These are phyloP conservation scores for Tulasnella sp. DNA, from an alignment of 768 basidiomycete species.

Conservation along the genomic window DNA sequence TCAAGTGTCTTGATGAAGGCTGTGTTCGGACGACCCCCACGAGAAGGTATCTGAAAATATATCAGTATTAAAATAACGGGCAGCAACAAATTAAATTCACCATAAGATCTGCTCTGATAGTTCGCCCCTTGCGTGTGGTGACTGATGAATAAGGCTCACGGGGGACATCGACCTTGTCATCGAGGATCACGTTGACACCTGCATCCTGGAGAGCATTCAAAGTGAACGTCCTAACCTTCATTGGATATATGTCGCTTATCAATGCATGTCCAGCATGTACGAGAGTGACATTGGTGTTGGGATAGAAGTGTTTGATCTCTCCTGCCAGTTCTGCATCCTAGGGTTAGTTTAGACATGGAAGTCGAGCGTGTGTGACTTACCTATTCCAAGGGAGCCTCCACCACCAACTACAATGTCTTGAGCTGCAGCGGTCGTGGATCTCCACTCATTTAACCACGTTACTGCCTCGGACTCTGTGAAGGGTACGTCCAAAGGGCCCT, in stretches of 20 bases:
- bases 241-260: constrained; percentile 19
- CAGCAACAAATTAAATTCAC: constrained; percentile 8
- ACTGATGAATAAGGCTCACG: constrained; percentile 3
- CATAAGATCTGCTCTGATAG: constrained; percentile 20
- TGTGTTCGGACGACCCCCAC: constrained; percentile 16
- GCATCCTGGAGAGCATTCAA: constrained; percentile 3
- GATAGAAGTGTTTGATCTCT: constrained; percentile 18
- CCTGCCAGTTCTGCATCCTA: constrained; percentile 16
- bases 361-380: neutral
- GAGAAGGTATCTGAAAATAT: constrained; percentile 8
- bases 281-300: constrained; percentile 18
- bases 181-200: constrained; percentile 17
- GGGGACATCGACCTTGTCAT: constrained; percentile 15
- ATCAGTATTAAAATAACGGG: neutral
- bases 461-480: constrained; percentile 21
- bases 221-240: constrained; percentile 17
- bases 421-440: constrained; percentile 14
- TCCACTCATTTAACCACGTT: constrained; percentile 23
- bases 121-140: constrained; percentile 19
- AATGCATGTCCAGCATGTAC: constrained; percentile 15
- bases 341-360: neutral
- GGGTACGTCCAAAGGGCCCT: constrained; percentile 37
- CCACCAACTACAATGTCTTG: constrained; percentile 18
- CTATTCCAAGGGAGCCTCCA: constrained; percentile 19
- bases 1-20: constrained; percentile 12